Base-by-base conservation (phyloP, 805 yeast genomes). In the Phaffomyces antillensis region DNA sequence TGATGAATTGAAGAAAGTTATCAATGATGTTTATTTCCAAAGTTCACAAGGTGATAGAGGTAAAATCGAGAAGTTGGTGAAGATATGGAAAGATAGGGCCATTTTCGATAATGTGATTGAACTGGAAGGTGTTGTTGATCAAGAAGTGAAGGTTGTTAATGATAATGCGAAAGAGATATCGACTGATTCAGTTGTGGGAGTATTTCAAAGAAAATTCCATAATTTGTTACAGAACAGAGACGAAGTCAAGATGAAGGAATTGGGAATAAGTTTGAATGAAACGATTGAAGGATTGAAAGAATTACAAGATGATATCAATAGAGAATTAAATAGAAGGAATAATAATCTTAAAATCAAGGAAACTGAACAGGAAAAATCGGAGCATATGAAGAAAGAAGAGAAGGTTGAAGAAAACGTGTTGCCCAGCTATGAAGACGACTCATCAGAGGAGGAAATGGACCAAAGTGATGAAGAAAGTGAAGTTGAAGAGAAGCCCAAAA, bases 31-130 rank as follows among this genome's bases (percentile, higher is more conserved):
- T 2, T 58, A 55, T 32, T 37, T 43, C 5, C 45, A 42, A 12
- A 54, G 56, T 0, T 39, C 50, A n/a, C 49, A 46, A 9, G 32
- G 44, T 7, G 47, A 50, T 5, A 58, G 55, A 35, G 45, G 46
- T 11, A 77, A 73, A 49, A 68, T 77, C 18, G 67, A 63, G 30
- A 68, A 83, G 42, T 68, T 79, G 24, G 63, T 81, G 6, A 69
- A 65, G 40, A 81, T 81, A 13, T 78, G 86, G 83, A 68, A 66
- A 42, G 77, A 79, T 37, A 60, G 87, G 41, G 56, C 56, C 15
- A 71, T 81, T 1, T 79, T 75, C 37, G 32, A 43, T 0, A 25
- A 17, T 0, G 49, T 49, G 2, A 39, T 59, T 15, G 47, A 42
- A 7, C 43, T 58, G 2, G 38, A 41, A 7, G 54, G 48, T 5